A percentile compares a stretch with the other conserved stretches of the same genome.
phyloP scores from a whole-genome alignment of 257 asterid genomes.

The Solanum lycopersicoides region DNA sequence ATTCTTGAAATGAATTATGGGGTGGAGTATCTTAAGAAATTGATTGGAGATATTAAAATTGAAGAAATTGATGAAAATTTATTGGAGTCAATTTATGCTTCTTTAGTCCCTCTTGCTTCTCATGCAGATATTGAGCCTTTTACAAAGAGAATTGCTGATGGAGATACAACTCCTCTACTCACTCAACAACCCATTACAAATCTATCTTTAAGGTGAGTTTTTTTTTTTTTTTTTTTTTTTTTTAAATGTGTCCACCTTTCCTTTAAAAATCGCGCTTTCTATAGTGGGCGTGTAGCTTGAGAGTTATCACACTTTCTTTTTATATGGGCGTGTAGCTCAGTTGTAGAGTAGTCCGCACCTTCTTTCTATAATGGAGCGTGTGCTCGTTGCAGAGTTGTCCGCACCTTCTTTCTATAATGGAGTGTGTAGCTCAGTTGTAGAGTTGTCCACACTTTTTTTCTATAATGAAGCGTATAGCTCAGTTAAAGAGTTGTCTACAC shows the following conservation, averaged over 20 bases:
- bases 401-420: neutral
- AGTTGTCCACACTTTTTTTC: neutral
- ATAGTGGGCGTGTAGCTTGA: neutral
- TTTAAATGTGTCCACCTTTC: neutral
- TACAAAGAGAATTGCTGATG: constrained; percentile 59
- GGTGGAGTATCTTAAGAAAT: constrained; percentile 53
- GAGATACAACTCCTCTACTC: constrained; percentile 40
- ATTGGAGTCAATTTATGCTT: constrained; percentile 43
- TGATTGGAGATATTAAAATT: constrained; percentile 31
- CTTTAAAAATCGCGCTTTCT: neutral
- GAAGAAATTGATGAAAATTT: constrained; percentile 23
- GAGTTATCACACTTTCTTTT: too few relatives aligned
- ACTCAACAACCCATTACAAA: constrained; percentile 48
- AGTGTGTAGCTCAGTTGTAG: neutral
- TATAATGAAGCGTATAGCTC: neutral
- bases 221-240: too few relatives aligned
- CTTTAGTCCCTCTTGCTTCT: constrained; percentile 55
- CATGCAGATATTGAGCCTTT: constrained; percentile 82
- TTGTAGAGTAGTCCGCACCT: too few relatives aligned
- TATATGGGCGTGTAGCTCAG: too few relatives aligned
- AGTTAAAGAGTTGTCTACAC: neutral
- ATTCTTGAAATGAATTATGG: constrained; percentile 39
- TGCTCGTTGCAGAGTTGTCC: too few relatives aligned
- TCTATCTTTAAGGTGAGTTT: constrained; percentile 55
- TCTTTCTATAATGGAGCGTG: too few relatives aligned